Conservation (phyloP, 2,329 filamentous ascomycete species). For the Fusarium succisae region DNA sequence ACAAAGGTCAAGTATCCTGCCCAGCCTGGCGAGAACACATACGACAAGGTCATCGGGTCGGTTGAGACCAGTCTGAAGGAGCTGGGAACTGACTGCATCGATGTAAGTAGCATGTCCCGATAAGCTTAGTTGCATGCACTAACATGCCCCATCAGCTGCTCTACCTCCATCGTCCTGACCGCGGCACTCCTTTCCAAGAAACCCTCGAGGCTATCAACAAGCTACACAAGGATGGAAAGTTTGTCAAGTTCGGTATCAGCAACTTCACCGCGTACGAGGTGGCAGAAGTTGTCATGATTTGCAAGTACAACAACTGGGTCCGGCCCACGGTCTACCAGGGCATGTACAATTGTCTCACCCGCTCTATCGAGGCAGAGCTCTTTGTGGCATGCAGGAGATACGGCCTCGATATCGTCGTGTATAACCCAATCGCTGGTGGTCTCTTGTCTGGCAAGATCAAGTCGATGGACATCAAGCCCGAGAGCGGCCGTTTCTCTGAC, state of each 20-base stretch:
- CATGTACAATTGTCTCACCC: conserved; percentile 86
- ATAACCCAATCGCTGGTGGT: conserved; percentile 85
- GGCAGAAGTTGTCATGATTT: conserved; percentile 82
- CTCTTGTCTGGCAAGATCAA: conserved; percentile 84
- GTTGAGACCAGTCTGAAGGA: conserved; percentile 76
- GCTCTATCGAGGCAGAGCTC: conserved; percentile 78
- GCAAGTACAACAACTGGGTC: conserved; percentile 83
- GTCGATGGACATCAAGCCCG: conserved; percentile 67
- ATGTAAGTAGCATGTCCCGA: conserved; percentile 56
- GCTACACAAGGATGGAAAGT: conserved; percentile 86
- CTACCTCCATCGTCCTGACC: conserved; percentile 58
- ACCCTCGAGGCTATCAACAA: conserved; percentile 82
- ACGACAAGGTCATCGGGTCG: conserved; percentile 69
- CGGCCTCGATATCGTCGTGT: conserved; percentile 80
- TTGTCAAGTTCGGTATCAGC: conserved; percentile 79
- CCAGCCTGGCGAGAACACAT: conserved; percentile 67
- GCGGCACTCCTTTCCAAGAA: conserved; percentile 78
- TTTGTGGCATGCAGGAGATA: conserved; percentile 78
- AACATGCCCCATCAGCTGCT: conserved; percentile 43
- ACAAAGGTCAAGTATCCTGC: conserved; percentile 78
- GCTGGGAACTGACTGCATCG: conserved; percentile 76
- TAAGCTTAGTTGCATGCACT: background rate
- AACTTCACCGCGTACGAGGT: conserved; percentile 92
- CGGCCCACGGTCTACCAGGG: conserved; percentile 85
- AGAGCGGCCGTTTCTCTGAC: conserved; percentile 76